Percentiles rank a stretch among this genome's conserved stretches.
phyloP scores from a whole-genome alignment of 257 asterid species.

The Schizonepeta tenuifolia region DNA sequence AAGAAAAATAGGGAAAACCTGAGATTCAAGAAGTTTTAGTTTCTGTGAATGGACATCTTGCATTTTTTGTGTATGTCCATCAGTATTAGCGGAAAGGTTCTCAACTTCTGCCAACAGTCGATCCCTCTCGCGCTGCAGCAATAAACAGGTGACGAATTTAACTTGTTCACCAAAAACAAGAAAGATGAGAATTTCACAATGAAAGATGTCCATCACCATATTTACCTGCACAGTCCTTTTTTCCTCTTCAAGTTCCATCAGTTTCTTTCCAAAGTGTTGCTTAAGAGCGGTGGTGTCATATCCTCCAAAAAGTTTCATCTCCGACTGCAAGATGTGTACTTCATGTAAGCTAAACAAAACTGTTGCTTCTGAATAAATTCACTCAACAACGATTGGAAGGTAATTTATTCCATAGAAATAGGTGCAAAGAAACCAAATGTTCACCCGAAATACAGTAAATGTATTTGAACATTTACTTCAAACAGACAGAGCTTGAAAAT shows the following conservation, averaged over 20 bases:
- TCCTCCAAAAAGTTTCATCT: conserved; percentile 92
- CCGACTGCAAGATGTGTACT: conserved; percentile 65
- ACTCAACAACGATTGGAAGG: conserved; percentile 11
- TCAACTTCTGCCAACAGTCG: conserved; percentile 84
- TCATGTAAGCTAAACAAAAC: conserved; percentile 20
- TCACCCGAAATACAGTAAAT: not conserved
- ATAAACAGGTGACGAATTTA: conserved; percentile 27
- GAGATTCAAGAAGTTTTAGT: conserved; percentile 83
- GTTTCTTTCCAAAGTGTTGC: conserved; percentile 94
- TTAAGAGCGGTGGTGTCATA: conserved; percentile 83
- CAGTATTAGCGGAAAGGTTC: conserved; percentile 86
- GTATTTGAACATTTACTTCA: too few relatives aligned
- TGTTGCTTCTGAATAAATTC: not conserved
- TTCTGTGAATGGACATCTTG: conserved; percentile 88
- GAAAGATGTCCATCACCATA: not conserved
- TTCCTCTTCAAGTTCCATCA: conserved; percentile 96
- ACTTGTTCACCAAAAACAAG: not conserved
- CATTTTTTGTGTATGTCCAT: conserved; percentile 85
- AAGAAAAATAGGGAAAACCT: conserved; percentile 52
- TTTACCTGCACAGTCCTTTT: conserved; percentile 88
- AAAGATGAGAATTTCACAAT: conserved; percentile 31
- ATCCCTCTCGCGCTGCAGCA: conserved; percentile 81
- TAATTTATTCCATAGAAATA: not conserved
- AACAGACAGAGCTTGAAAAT: too few relatives aligned
- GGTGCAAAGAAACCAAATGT: not conserved